Evolutionary conservation across 2,329 filamentous ascomycete genomes (phyloP).

Genomic region (Stemphylium beticola): DNA sequence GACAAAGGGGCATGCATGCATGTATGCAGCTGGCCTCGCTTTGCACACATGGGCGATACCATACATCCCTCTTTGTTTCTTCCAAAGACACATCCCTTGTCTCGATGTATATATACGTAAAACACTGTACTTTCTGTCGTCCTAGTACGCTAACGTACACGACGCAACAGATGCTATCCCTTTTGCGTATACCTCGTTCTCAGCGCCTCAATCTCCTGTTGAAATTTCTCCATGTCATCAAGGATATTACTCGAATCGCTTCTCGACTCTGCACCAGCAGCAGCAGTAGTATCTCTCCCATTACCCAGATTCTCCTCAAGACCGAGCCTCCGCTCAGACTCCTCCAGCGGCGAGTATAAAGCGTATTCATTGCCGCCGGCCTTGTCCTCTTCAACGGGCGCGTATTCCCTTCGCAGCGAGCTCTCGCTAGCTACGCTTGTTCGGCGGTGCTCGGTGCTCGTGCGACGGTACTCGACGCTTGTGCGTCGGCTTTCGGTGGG

Average conservation of each 20-base stretch:
- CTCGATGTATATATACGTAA: too few species aligned
- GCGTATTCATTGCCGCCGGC: constrained; percentile 25
- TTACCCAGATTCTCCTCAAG: not conserved
- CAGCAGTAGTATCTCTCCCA: not conserved
- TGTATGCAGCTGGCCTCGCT: too few species aligned
- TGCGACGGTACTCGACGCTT: constrained; percentile 35
- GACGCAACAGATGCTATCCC: constrained; percentile 2
- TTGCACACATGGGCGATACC: too few species aligned
- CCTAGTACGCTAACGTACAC: not conserved
- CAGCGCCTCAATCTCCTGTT: constrained; percentile 49
- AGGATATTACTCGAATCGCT: constrained; percentile 40
- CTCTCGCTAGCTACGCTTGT: constrained; percentile 43
- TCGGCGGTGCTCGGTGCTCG: constrained; percentile 40
- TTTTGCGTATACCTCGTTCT: constrained; percentile 33
- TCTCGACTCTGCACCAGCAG: not conserved
- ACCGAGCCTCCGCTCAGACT: constrained; percentile 26
- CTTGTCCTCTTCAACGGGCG: constrained; percentile 21
- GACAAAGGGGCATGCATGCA: too few species aligned
- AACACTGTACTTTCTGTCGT: not conserved
- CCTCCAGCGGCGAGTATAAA: constrained; percentile 38
- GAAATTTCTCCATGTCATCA: constrained; percentile 49
- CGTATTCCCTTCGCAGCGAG: constrained; percentile 36
- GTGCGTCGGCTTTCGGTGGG: constrained; percentile 38
- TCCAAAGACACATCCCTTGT: not conserved
- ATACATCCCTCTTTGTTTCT: not conserved